Conservation (phyloP, 2,329 filamentous ascomycete species). For the Mariannaea sp. region DNA sequence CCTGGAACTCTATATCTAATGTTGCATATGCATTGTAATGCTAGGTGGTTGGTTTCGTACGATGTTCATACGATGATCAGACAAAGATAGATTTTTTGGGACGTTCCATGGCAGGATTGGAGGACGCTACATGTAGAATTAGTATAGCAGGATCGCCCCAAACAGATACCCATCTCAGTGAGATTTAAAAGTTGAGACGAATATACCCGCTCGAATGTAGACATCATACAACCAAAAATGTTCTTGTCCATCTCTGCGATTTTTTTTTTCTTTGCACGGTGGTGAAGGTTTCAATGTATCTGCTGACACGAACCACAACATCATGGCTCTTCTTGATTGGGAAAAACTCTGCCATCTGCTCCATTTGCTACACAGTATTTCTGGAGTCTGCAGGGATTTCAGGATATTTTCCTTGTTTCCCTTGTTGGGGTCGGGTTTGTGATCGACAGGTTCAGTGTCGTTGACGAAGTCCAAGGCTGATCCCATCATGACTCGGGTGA, state of each 20-base stretch:
- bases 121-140: constrained; percentile 28
- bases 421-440: neutral
- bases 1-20: neutral
- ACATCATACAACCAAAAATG: constrained; percentile 26
- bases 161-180: constrained; percentile 38
- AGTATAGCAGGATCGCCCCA: constrained; percentile 6
- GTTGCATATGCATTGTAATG: too few species aligned
- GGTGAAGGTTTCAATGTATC: too few species aligned
- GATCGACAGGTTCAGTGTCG: neutral
- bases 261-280: too few species aligned
- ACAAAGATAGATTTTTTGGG: constrained; percentile 14
- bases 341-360: neutral
- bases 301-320: constrained; percentile 8
- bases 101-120: constrained; percentile 19
- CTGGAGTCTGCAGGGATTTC: neutral
- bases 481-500: constrained; percentile 32
- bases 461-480: too few species aligned
- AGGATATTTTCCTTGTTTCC: neutral
- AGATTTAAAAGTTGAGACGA: constrained; percentile 27
- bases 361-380: constrained; percentile 1
- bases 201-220: constrained; percentile 27
- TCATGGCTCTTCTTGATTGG: neutral
- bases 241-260: neutral
- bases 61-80: too few species aligned
- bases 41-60: too few species aligned